Evolutionary conservation across 805 yeast species (phyloP).

Genomic region (Saccharomycopsis schoenii): DNA sequence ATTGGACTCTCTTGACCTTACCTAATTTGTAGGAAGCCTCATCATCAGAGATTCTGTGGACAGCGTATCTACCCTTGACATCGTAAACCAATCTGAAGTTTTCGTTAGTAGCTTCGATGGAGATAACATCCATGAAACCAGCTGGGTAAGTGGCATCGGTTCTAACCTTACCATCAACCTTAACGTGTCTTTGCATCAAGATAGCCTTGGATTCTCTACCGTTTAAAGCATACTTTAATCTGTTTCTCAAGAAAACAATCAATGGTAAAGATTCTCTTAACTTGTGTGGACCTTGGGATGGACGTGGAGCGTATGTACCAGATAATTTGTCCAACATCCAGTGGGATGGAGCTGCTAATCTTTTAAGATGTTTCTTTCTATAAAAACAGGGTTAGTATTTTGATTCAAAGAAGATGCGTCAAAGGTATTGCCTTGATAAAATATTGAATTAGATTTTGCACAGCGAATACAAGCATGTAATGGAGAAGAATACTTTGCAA

Average conservation of each 20-base stretch:
- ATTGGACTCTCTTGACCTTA: slow-evolving; percentile 95
- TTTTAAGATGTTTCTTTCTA: slow-evolving; percentile 97
- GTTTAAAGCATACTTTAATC: slow-evolving; percentile 97
- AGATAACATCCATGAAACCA: slow-evolving; percentile 98
- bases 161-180: slow-evolving; percentile 99
- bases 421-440: too few species aligned
- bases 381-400: slow-evolving; percentile 18
- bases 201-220: slow-evolving; percentile 99
- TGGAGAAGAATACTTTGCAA: too few species aligned
- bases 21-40: slow-evolving; percentile 98
- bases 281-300: slow-evolving; percentile 99
- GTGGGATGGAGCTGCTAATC: slow-evolving; percentile 99
- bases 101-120: slow-evolving; percentile 97
- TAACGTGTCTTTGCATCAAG: slow-evolving; percentile 95
- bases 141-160: slow-evolving; percentile 98
- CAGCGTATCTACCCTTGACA: slow-evolving; percentile 97
- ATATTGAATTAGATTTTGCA: too few species aligned
- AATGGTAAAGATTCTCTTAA: slow-evolving; percentile 96
- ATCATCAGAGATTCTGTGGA: slow-evolving; percentile 98
- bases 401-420: too few species aligned
- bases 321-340: slow-evolving; percentile 99
- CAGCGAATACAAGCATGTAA: too few species aligned
- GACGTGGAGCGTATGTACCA: slow-evolving; percentile 99
- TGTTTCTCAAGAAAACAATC: slow-evolving; percentile 94
- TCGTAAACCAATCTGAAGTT: slow-evolving; percentile 99